phyloP scores from a whole-genome alignment of 1,284 basidiomycete genomes.

The Boletus nobilissimus region DNA sequence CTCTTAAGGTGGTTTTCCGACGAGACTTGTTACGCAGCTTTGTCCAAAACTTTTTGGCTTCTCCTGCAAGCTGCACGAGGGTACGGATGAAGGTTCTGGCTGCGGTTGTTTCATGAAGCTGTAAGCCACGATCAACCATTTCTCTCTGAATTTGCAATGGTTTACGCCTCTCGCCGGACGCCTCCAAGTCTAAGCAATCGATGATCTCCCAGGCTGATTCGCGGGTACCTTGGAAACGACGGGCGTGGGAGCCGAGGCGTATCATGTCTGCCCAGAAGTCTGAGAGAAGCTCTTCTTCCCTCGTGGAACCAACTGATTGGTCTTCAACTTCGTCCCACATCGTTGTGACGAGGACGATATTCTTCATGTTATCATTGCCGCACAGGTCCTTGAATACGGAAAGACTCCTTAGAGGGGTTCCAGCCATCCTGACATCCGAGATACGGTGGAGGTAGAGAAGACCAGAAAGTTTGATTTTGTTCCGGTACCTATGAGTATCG shows the following conservation, averaged over 20 bases:
- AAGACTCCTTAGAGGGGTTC: slow-evolving; percentile 41
- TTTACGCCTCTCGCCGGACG: background rate
- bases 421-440: slow-evolving; percentile 58
- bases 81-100: slow-evolving; percentile 27
- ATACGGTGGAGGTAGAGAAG: slow-evolving; percentile 46
- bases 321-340: slow-evolving; percentile 44
- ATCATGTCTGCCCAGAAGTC: slow-evolving; percentile 32
- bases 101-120: slow-evolving; percentile 30
- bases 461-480: no score
- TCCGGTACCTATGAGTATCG: no score
- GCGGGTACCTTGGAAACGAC: slow-evolving; percentile 24
- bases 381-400: slow-evolving; percentile 42
- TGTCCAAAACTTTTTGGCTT: slow-evolving; percentile 19
- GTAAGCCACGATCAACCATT: slow-evolving; percentile 33
- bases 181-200: slow-evolving; percentile 12
- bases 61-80: slow-evolving; percentile 8
- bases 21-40: slow-evolving; percentile 16
- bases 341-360: slow-evolving; percentile 43
- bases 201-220: slow-evolving; percentile 36
- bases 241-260: slow-evolving; percentile 19
- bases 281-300: slow-evolving; percentile 29
- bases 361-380: slow-evolving; percentile 34
- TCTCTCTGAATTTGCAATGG: slow-evolving; percentile 35
- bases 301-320: slow-evolving; percentile 31
- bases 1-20: background rate